Evolutionary conservation across 225 moss, liverwort and hornwort species (phyloP).

Genomic region (Straminergon stramineum): DNA sequence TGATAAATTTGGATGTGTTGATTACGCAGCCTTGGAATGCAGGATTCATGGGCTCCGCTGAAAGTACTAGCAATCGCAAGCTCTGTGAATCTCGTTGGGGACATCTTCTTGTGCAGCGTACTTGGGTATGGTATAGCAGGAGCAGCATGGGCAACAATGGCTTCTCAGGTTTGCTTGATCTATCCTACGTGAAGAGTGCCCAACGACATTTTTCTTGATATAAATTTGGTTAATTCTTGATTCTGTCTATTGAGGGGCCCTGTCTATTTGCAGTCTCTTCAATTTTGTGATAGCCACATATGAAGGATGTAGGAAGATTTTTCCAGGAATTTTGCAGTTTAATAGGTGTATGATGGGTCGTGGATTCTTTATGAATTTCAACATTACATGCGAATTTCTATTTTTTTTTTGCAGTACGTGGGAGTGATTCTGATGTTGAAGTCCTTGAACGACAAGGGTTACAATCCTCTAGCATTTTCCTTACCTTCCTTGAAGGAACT

Average conservation of each 20-base stretch:
- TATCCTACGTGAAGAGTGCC: background rate
- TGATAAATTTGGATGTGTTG: slow-evolving; percentile 6
- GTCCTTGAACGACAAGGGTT: slow-evolving; percentile 73
- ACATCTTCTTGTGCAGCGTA: slow-evolving; percentile 68
- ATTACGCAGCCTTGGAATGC: slow-evolving; percentile 82
- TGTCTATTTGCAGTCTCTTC: background rate
- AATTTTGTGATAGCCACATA: background rate
- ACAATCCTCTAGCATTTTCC: slow-evolving; percentile 65
- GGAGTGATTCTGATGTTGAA: slow-evolving; percentile 71
- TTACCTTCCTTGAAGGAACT: slow-evolving; percentile 54
- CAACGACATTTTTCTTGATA: background rate
- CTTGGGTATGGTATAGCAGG: slow-evolving; percentile 92
- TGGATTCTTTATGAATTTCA: background rate
- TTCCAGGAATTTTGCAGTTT: background rate
- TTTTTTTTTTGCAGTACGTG: slow-evolving; percentile 60
- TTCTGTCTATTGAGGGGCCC: background rate
- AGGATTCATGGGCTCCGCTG: slow-evolving; percentile 77
- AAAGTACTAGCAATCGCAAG: slow-evolving; percentile 79
- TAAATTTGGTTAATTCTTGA: background rate
- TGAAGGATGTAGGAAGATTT: background rate
- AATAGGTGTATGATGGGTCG: background rate
- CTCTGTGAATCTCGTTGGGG: slow-evolving; percentile 74
- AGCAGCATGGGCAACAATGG: slow-evolving; percentile 92
- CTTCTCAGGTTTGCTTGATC: slow-evolving; percentile 58
- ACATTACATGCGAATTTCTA: background rate